Evolutionary conservation across 129 eudicot genomes (phyloP).

Genomic region (Silybum marianum): DNA sequence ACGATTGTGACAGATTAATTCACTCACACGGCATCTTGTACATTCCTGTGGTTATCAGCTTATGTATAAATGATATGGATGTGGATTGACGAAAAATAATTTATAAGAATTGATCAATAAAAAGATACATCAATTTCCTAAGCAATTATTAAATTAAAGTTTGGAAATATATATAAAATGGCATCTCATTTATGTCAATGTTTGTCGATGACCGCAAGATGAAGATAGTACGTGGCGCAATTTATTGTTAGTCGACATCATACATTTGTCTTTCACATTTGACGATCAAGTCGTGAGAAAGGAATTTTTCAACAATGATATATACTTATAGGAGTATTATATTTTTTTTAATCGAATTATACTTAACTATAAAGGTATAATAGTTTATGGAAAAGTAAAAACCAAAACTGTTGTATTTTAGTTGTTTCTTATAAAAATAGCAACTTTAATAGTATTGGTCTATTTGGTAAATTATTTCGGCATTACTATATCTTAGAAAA

Average conservation of each 20-base stretch:
- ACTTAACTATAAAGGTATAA: no score
- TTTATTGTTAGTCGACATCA: neutral
- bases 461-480: neutral
- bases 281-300: neutral
- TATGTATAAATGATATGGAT: neutral
- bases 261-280: neutral
- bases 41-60: neutral
- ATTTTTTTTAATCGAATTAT: no score
- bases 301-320: neutral
- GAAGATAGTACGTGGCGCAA: neutral
- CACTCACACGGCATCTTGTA: neutral
- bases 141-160: neutral
- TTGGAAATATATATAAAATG: neutral
- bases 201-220: neutral
- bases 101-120: neutral
- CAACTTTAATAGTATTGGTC: no score
- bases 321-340: no score
- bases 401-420: no score
- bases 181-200: neutral
- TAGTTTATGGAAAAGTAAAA: no score
- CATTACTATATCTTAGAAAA: neutral
- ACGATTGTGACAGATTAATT: neutral
- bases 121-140: neutral
- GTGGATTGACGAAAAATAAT: neutral
- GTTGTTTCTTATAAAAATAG: no score